phyloP scores from a whole-genome alignment of 2,329 filamentous ascomycete genomes.

The Hirsutella thompsonii region DNA sequence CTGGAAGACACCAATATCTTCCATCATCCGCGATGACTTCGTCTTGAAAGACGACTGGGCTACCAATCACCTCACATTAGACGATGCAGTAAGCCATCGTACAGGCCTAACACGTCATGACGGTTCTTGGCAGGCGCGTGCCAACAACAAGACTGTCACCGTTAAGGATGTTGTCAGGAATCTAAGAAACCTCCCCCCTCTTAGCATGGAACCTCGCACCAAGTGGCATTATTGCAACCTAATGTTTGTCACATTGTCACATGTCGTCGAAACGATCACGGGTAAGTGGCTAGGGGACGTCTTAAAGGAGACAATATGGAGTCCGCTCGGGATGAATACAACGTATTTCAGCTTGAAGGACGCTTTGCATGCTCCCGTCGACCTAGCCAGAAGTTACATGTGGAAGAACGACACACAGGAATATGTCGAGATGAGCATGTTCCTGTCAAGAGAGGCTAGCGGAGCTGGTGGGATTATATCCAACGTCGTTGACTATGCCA shows the following conservation, averaged over 20 bases:
- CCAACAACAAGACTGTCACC: constrained; percentile 16
- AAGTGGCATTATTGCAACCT: constrained; percentile 36
- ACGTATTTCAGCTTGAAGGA: constrained; percentile 21
- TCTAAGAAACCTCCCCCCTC: constrained; percentile 27
- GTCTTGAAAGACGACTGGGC: constrained; percentile 30
- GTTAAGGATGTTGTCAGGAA: constrained; percentile 24
- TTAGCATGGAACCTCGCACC: constrained; percentile 29
- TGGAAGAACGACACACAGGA: constrained; percentile 17
- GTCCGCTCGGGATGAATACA: constrained; percentile 31
- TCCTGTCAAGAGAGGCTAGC: too few species aligned
- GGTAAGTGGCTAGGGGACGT: constrained; percentile 24
- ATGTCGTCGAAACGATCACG: constrained; percentile 29
- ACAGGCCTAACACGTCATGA: constrained; percentile 34
- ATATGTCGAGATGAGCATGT: constrained; percentile 13
- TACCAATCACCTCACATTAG: constrained; percentile 35
- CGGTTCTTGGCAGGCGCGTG: constrained; percentile 7
- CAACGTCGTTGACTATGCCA: constrained; percentile 34
- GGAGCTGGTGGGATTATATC: constrained; percentile 30
- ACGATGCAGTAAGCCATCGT: constrained; percentile 40
- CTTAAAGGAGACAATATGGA: constrained; percentile 28
- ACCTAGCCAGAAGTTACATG: constrained; percentile 29
- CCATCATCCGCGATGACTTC: constrained; percentile 37
- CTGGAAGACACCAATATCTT: constrained; percentile 33
- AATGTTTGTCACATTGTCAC: constrained; percentile 30
- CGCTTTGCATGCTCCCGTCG: constrained; percentile 10